Conservation (phyloP, 2,329 filamentous ascomycete genomes). For the Pestalotiopsis sp. region DNA sequence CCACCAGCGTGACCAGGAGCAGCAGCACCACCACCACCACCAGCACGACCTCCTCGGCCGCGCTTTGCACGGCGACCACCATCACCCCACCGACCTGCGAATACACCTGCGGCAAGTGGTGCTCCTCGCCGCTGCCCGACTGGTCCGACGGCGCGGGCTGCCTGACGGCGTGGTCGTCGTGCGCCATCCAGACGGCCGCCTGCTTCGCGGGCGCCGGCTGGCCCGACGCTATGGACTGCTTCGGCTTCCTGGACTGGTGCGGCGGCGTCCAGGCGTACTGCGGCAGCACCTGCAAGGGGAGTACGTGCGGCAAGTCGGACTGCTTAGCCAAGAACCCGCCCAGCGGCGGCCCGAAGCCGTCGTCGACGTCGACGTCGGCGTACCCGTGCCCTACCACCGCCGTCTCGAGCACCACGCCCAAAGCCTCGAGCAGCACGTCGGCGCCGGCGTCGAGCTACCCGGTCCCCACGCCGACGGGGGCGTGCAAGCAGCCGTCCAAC, state of each 20-base stretch:
- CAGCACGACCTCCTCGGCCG: conserved; percentile 36
- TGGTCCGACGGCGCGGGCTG: conserved; percentile 48
- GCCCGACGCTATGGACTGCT: conserved; percentile 51
- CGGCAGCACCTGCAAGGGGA: conserved; percentile 35
- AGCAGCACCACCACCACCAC: conserved; percentile 8
- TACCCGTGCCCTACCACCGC: conserved; percentile 31
- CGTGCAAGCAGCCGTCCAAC: conserved; percentile 56
- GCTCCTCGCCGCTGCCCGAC: conserved; percentile 44
- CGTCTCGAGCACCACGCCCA: conserved; percentile 11
- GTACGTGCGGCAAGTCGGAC: conserved; percentile 36
- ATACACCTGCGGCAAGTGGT: conserved; percentile 55
- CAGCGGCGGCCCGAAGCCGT: conserved; percentile 30
- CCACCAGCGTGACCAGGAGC: background rate
- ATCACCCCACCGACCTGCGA: conserved; percentile 52
- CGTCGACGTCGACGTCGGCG: conserved; percentile 37
- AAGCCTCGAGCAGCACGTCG: conserved; percentile 30
- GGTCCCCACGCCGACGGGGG: conserved; percentile 50
- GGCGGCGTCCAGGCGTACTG: conserved; percentile 48
- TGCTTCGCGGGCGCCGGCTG: conserved; percentile 56
- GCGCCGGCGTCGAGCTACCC: conserved; percentile 37
- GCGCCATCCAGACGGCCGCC: conserved; percentile 48
- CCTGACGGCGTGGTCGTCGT: conserved; percentile 43
- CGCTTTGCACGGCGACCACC: conserved; percentile 51
- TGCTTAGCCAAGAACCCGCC: conserved; percentile 47
- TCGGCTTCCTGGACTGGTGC: conserved; percentile 54